phyloP scores from a whole-genome alignment of 441 rosid species.

The Melastoma candidum region DNA sequence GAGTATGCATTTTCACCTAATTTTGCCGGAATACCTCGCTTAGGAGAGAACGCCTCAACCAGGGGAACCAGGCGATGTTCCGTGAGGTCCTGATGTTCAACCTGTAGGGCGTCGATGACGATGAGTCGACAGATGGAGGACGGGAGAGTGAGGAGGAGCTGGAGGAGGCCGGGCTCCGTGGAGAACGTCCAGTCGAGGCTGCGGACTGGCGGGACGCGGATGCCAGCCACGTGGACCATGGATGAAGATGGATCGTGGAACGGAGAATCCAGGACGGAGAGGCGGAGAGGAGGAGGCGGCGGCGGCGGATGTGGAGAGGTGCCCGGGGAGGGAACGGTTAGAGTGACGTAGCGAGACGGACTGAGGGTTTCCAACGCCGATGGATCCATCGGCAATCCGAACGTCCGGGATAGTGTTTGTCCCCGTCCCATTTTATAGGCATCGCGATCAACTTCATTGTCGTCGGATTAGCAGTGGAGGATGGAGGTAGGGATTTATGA shows the following conservation, averaged over 20 bases:
- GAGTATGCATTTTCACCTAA: not conserved
- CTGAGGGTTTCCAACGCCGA: constrained; percentile 35
- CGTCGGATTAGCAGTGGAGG: too few relatives aligned
- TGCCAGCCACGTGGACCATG: constrained; percentile 43
- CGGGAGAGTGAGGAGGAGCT: constrained; percentile 44
- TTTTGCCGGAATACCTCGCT: constrained; percentile 1
- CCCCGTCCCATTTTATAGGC: too few relatives aligned
- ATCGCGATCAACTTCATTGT: too few relatives aligned
- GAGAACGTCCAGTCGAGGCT: constrained; percentile 79
- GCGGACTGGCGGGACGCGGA: constrained; percentile 55
- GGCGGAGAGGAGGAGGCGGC: constrained; percentile 30
- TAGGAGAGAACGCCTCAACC: constrained; percentile 41
- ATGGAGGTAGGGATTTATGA: too few relatives aligned
- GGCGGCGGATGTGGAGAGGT: constrained; percentile 7
- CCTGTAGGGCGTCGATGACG: too few relatives aligned
- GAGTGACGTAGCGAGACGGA: constrained; percentile 60
- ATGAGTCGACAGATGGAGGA: constrained; percentile 34
- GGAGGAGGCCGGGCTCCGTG: constrained; percentile 72
- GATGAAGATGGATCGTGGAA: constrained; percentile 12
- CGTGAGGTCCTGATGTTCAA: too few relatives aligned
- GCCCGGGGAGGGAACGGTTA: constrained; percentile 48
- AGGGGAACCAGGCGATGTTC: constrained; percentile 20
- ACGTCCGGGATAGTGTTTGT: too few relatives aligned
- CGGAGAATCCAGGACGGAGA: constrained; percentile 80
- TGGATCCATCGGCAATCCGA: constrained; percentile 12